Evolutionary conservation across 352 stramenopile genomes (phyloP), one percentile per base, ranked within the genome.

Genomic region (Globisporangium spinosum): DNA sequence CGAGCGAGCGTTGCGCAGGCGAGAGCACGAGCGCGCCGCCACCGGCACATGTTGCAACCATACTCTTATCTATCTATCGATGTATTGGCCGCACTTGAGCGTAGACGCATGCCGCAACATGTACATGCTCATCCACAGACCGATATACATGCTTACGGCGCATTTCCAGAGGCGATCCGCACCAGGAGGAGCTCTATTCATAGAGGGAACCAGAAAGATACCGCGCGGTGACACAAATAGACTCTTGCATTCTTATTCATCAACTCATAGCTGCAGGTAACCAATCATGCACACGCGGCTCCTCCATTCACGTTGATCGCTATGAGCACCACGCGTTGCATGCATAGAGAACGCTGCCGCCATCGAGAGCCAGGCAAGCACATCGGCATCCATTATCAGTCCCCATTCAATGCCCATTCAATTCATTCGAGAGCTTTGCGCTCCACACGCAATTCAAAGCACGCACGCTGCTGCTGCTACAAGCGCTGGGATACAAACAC

Each of bases 1-100:
- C 77, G 27, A 90, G 72, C 12, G 62, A 68, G 12, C 80, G 80
- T 65, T 89, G 78, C 63, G 82, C 77, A 15, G 76, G 78, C 49
- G 82, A 89, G 55, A 90, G 70, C 66, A 71, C 65, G 27, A 84
- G 69, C 2, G 40, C 62, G 20, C 70, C 47, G 22, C 62, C 43
- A 12, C 54, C 56, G 3, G 13, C 40, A 8, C 43, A 51, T 20
- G 17, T 20, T 32, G 76, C 76, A 23, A 47, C 56, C 60, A 65
- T 67, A 4, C 13, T 35, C 22, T 29, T 29, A 6, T 25, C 49
- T 58, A 9, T 25, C 49, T 58, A 25, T 64, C 45, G 22, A 15
- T 17, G 17, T n/a, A 22, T 51, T 29, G 29, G 12, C 3, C 56
- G 23, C 56, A 9, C 29, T 27, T 23, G 34, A 47, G 20, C 32